A percentile compares a stretch with the other conserved stretches of the same genome.
Conservation (phyloP, 495 filamentous ascomycete species). For the Aspergillus coremiiformis region DNA sequence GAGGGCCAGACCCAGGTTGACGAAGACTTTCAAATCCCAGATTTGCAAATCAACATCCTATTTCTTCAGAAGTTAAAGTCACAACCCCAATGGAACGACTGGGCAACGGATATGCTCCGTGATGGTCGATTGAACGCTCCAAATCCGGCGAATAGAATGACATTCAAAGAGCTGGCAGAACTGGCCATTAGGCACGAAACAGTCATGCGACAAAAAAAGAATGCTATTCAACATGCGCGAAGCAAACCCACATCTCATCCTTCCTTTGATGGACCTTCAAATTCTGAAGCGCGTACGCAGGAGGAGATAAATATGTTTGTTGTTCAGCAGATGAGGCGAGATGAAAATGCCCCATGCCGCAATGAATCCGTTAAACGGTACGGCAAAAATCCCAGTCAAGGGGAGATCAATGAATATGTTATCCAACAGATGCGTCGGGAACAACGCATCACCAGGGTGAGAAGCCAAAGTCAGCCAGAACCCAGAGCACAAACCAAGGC, state of each 20-base stretch:
- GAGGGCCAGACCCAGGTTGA: constrained; percentile 26
- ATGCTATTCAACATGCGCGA: not conserved
- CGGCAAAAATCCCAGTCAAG: constrained; percentile 23
- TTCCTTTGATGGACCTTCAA: not conserved
- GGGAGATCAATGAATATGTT: constrained; percentile 29
- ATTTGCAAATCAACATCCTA: constrained; percentile 23
- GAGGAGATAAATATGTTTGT: constrained; percentile 26
- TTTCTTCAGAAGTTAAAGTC: constrained; percentile 24
- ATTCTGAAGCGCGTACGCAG: constrained; percentile 10
- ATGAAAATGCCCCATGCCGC: constrained; percentile 1
- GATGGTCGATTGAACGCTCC: constrained; percentile 18
- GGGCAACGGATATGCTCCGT: constrained; percentile 22
- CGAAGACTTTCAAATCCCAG: constrained; percentile 20
- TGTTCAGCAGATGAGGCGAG: constrained; percentile 17
- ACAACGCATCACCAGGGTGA: constrained; percentile 10
- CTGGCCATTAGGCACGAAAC: constrained; percentile 21
- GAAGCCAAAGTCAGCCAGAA: constrained; percentile 22
- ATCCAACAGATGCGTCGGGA: constrained; percentile 26
- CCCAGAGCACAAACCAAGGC: constrained; percentile 3
- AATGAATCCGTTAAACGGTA: constrained; percentile 12
- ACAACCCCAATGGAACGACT: constrained; percentile 23
- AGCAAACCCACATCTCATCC: not conserved
- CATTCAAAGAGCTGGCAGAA: constrained; percentile 19
- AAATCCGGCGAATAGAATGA: constrained; percentile 13
- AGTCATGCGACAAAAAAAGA: not conserved